Percentiles rank a stretch among this genome's conserved stretches.
phyloP scores from a whole-genome alignment of 306 rosid species.

The Rosa lucieae region DNA sequence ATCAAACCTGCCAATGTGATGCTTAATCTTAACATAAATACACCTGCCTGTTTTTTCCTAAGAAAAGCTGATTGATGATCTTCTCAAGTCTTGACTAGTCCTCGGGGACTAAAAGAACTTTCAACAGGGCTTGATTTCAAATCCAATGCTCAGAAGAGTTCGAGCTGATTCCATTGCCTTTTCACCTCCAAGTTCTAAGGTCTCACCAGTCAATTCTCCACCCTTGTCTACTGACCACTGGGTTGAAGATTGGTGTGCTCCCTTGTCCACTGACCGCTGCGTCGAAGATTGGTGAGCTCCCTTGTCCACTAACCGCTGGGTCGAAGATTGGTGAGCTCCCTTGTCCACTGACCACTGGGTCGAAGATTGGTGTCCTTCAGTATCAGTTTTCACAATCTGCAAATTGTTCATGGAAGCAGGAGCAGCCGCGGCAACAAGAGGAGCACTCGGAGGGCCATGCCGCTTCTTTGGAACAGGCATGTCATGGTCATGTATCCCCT shows the following conservation, averaged over 20 bases:
- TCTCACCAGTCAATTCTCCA: slow-evolving; percentile 93
- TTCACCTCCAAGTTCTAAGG: slow-evolving; percentile 91
- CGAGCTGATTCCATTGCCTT: slow-evolving; percentile 98
- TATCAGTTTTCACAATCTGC: slow-evolving; percentile 44
- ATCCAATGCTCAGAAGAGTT: slow-evolving; percentile 96
- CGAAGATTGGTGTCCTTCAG: slow-evolving; percentile 38
- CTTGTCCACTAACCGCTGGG: slow-evolving; percentile 78
- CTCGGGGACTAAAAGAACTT: slow-evolving; percentile 13
- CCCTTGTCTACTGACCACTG: slow-evolving; percentile 85
- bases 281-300: slow-evolving; percentile 57
- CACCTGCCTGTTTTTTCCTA: slow-evolving; percentile 38
- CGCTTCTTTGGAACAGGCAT: slow-evolving; percentile 95
- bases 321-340: slow-evolving; percentile 53
- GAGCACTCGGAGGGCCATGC: slow-evolving; percentile 82
- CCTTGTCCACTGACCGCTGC: slow-evolving; percentile 76
- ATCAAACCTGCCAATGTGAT: slow-evolving; percentile 46
- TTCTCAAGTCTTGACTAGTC: neutral
- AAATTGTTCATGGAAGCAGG: slow-evolving; percentile 66
- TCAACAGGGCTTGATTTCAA: slow-evolving; percentile 98
- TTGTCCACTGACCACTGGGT: slow-evolving; percentile 84
- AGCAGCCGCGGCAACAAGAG: slow-evolving; percentile 78
- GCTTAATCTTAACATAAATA: slow-evolving; percentile 36
- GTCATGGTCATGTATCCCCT: slow-evolving; percentile 93
- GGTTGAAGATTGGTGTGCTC: slow-evolving; percentile 58
- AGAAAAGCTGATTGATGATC: neutral